A percentile compares a stretch with the other conserved stretches of the same genome.
Conservation (phyloP, 2,329 filamentous ascomycete genomes). For the Sclerotinia spermophila region DNA sequence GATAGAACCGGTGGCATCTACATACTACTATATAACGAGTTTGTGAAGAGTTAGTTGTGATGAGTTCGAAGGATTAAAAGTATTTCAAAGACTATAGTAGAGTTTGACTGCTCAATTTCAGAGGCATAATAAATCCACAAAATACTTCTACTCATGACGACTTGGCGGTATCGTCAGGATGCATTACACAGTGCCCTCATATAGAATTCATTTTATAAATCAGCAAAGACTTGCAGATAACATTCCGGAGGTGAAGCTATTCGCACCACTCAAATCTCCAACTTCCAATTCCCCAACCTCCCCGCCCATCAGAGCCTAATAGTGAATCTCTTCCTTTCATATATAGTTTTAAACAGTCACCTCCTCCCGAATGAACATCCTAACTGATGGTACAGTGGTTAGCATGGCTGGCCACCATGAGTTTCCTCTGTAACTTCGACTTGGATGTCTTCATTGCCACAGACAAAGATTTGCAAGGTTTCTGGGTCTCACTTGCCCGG, state of each 20-base stretch:
- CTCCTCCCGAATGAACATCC: not conserved
- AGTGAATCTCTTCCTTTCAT: not conserved
- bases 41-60: not conserved
- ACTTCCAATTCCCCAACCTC: fast-evolving
- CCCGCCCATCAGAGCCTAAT: not conserved
- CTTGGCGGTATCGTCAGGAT: not conserved
- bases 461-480: constrained; percentile 7
- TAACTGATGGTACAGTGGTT: not conserved
- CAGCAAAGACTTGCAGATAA: not conserved
- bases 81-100: not conserved
- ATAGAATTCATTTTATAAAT: not conserved
- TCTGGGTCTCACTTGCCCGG: not conserved
- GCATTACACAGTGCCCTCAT: not conserved
- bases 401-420: not conserved
- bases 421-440: not conserved
- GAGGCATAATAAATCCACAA: not conserved
- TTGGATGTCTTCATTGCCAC: not conserved
- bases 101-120: not conserved
- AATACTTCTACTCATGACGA: not conserved
- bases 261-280: fast-evolving
- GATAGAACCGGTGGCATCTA: not conserved
- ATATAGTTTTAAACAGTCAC: not conserved
- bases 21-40: not conserved
- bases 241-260: not conserved
- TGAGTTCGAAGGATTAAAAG: too few relatives aligned